phyloP scores from a whole-genome alignment of 345 rosid species.

The Orychophragmus violaceus region DNA sequence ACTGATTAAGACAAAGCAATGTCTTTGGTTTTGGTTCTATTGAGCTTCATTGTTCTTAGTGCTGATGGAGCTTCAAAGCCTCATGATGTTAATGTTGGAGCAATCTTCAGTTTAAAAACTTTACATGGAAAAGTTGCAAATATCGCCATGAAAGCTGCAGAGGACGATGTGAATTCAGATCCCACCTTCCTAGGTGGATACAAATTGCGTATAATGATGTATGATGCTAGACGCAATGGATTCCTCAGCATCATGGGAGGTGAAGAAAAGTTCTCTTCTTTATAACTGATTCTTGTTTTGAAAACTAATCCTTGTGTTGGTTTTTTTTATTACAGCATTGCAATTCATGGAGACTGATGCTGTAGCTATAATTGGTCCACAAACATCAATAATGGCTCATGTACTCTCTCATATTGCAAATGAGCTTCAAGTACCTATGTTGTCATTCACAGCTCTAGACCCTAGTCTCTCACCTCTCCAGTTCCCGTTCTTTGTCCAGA shows the following conservation, averaged over 20 bases:
- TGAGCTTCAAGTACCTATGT: background rate
- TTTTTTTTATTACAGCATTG: background rate
- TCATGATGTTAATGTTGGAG: constrained; percentile 51
- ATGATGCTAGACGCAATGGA: constrained; percentile 60
- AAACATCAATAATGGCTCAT: background rate
- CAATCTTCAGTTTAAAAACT: constrained; percentile 47
- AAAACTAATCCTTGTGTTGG: background rate
- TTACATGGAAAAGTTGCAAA: constrained; percentile 48
- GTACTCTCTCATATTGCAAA: background rate
- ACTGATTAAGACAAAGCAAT: constrained; percentile 29
- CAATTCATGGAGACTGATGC: background rate
- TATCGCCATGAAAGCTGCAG: constrained; percentile 70
- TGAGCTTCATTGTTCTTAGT: constrained; percentile 31
- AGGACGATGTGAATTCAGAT: constrained; percentile 66
- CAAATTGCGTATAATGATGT: constrained; percentile 39
- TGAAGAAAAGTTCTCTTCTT: constrained; percentile 8
- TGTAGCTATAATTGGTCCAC: background rate
- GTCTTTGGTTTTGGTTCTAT: constrained; percentile 42
- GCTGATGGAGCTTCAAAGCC: constrained; percentile 39
- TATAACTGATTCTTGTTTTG: background rate
- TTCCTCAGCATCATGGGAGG: constrained; percentile 71
- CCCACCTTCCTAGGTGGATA: constrained; percentile 56
- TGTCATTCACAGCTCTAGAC: background rate
- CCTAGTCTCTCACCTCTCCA: background rate
- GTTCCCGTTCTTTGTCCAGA: background rate